These are phyloP conservation scores for Gryganskiella cystojenkinii DNA, from an alignment of 192 early-diverging fungal species.

Conservation along the genomic window DNA sequence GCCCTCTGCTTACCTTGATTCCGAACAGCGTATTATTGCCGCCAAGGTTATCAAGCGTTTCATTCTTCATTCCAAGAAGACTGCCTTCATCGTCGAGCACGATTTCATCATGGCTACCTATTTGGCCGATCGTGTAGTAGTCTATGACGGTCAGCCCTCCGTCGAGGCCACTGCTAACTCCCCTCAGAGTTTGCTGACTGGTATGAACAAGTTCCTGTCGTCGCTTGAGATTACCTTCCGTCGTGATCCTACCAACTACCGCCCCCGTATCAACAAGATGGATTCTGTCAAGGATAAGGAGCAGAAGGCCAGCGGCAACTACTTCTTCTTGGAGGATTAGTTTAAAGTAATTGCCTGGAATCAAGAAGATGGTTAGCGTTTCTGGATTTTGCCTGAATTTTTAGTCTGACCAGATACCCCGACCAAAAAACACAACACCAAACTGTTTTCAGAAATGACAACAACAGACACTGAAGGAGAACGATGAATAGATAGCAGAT, in stretches of 20 bases:
- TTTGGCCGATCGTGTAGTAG: constrained; percentile 95
- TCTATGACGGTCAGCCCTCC: constrained; percentile 93
- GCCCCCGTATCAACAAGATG: constrained; percentile 97
- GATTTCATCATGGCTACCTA: constrained; percentile 99
- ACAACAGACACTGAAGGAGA: no score
- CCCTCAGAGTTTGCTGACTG: constrained; percentile 90
- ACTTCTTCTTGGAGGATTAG: constrained; percentile 74
- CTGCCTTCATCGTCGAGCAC: constrained; percentile 98
- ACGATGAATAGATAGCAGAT: no score
- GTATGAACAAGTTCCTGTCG: constrained; percentile 97
- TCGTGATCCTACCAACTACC: constrained; percentile 96
- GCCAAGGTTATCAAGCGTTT: constrained; percentile 99
- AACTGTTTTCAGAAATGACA: no score
- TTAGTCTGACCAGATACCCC: no score
- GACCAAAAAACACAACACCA: no score
- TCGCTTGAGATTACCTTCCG: constrained; percentile 96
- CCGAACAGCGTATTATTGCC: constrained; percentile 98
- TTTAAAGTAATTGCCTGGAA: not conserved
- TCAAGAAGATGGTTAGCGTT: not conserved
- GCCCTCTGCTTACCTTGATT: constrained; percentile 97
- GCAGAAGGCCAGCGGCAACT: constrained; percentile 84
- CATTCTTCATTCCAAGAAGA: constrained; percentile 96
- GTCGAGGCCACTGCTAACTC: constrained; percentile 81
- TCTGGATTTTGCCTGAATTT: not conserved
- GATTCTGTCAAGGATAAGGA: constrained; percentile 96